Base-by-base conservation (phyloP, 2,329 filamentous ascomycete species). In the Hortaea werneckii region DNA sequence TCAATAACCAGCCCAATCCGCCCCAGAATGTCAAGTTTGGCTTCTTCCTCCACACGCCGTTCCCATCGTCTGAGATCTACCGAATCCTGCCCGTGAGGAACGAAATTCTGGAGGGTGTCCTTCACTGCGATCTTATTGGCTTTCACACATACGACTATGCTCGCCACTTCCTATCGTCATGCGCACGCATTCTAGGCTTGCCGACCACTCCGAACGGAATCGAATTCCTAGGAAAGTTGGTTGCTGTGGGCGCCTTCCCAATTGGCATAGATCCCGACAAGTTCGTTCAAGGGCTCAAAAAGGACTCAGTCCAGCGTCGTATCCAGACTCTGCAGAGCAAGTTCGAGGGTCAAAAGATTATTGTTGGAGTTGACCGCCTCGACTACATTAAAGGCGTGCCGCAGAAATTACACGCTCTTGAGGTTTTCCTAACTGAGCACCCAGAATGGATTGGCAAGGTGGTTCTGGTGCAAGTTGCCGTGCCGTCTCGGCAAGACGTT, bases 91-190 rank as follows among this genome's bases (percentile, higher is more conserved):
- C 92, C 1, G 90, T 96, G 29, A 80, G 92, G 52, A 88, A 95
- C 63, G 83, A 87, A 59, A 81, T 96, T 42, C 77, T 98, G 39
- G 76, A 84, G 41, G 89, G 92, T 46, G 80, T 96, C 35, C 75
- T 98, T 30, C 85, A 94, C 64, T 95, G 90, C 71, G 92, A 96
- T 64, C 73, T 98, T 49, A 87, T 96, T 61, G 92, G 92, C 29
- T 96, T 98, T 73, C 92, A 98, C 68, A 98, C 92, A 28, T 96
- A 95, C 70, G 90, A 96, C 69, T 98, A 98, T 62, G 90, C 89
- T n/a, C 79, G 92, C 43, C 92, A 98, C 68, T 98, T 96, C 71
- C 71, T 98, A 55, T 95, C 88, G 70, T 90, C 86, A 63, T 96
- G 92, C 70, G 90, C 88, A n/a, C 83, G 90, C 54, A 92, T 96